Percentiles rank a stretch among this genome's conserved stretches.
phyloP scores from a whole-genome alignment of 139 green algal species.

The Chara braunii region DNA sequence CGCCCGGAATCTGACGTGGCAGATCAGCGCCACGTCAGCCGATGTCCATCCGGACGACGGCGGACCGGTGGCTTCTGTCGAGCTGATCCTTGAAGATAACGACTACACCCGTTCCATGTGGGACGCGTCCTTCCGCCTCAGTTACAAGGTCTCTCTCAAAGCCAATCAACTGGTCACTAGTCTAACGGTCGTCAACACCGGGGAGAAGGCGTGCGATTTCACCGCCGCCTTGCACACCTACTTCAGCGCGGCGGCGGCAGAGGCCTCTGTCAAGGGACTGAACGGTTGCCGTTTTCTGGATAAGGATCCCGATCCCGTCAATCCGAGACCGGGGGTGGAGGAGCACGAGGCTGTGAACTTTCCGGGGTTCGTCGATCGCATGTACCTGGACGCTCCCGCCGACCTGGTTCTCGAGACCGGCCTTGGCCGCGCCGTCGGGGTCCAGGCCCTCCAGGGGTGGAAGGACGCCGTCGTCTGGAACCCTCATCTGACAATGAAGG shows the following conservation, averaged over 20 bases:
- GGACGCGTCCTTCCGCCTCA: slow-evolving; percentile 31
- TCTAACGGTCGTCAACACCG: slow-evolving; percentile 78
- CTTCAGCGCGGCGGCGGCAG: slow-evolving; percentile 73
- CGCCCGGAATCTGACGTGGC: slow-evolving; percentile 88
- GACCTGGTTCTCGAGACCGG: slow-evolving; percentile 77
- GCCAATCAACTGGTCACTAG: slow-evolving; percentile 55
- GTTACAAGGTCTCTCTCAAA: slow-evolving; percentile 3
- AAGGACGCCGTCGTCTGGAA: slow-evolving; percentile 44
- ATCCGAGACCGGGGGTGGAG: slow-evolving; percentile 13
- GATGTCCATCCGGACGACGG: slow-evolving; percentile 85
- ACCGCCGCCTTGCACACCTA: slow-evolving; percentile 92
- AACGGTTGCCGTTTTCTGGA: slow-evolving; percentile 14
- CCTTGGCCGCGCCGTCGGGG: slow-evolving; percentile 49
- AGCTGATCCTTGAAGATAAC: slow-evolving; percentile 75
- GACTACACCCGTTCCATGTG: slow-evolving; percentile 90
- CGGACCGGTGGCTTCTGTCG: slow-evolving; percentile 59
- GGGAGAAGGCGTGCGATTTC: slow-evolving; percentile 75
- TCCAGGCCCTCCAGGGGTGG: slow-evolving; percentile 18
- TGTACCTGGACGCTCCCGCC: slow-evolving; percentile 70
- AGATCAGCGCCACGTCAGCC: slow-evolving; percentile 58
- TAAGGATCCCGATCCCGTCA: slow-evolving; percentile 31
- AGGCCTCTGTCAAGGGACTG: slow-evolving; percentile 48
- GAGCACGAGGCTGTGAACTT: no score
- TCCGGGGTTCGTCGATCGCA: slow-evolving; percentile 50
- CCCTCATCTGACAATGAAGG: slow-evolving; percentile 34